Evolutionary conservation across 2,329 filamentous ascomycete species (phyloP), one percentile per base, ranked within the genome.

Genomic region (Penicillium sumatraense): DNA sequence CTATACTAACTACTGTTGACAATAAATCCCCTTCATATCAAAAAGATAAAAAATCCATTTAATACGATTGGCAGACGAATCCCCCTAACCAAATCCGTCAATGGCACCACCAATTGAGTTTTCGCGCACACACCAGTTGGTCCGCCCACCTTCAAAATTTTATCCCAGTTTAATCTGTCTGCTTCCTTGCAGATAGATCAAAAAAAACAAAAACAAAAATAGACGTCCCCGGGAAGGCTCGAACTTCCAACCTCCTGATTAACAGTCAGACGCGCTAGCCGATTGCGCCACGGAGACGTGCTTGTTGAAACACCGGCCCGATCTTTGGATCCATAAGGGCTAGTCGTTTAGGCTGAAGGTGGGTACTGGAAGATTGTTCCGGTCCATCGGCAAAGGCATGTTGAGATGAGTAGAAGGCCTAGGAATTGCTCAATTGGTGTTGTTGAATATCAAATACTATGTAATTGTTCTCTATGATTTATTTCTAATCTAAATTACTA

Each of bases 231-330:
- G 71, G 69, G 69, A 73, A 72, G 70, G 71, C 70, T 73, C 67
- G 71, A 73, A 73, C 71, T 72, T 72, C 70, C 70, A 71, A 71
- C 69, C 68, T 73, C 68, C 62, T 61, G 64, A 68, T 68, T 70
- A 69, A 70, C 68, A 69, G 67, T 69, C 67, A 64, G 66, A 70
- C 68, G 68, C 68, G 68, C 68, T 70, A 70, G 59, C 68, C 68
- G 52, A 69, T 70, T 70, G 68, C 67, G 68, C 67, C 67, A 70
- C 66, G 60, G 64, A 67, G 64, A 67, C 64, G 14, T 31, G 10
- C n/a, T 47, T 46, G 27, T 46, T 46, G 42, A n/a, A 33, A 36
- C 47, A 40, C 14, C 35, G 26, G 26, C 18, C 33, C 3, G 14
- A 49, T 29, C 21, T 49, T 38, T 49, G 26, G 33, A 31, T 31